A percentile compares a stretch with the other conserved stretches of the same genome.
phyloP scores from a whole-genome alignment of 1,139 yeast species.

The Sugiyamaella japonica region DNA sequence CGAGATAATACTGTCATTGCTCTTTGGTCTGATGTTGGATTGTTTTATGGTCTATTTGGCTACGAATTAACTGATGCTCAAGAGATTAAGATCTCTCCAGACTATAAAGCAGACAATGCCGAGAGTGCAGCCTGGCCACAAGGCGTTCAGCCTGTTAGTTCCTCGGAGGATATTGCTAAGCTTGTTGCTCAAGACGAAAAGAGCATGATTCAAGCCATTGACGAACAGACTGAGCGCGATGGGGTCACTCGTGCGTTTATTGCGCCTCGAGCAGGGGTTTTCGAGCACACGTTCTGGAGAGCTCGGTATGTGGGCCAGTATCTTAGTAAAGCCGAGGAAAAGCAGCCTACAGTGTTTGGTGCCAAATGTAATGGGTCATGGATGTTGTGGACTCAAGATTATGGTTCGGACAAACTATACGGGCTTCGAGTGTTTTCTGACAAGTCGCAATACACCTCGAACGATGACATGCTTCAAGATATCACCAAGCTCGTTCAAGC shows the following conservation, averaged over 20 bases:
- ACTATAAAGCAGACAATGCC: conserved; percentile 11
- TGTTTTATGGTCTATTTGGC: conserved; percentile 60
- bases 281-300: conserved; percentile 48
- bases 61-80: conserved; percentile 44
- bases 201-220: conserved; percentile 33
- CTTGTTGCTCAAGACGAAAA: conserved; percentile 39
- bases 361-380: conserved; percentile 38
- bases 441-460: conserved; percentile 16
- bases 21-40: conserved; percentile 73
- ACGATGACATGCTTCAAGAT: conserved; percentile 20
- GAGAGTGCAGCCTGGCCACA: conserved; percentile 18
- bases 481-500: conserved; percentile 30
- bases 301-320: conserved; percentile 42
- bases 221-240: conserved; percentile 36
- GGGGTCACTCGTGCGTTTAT: conserved; percentile 39
- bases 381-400: conserved; percentile 51
- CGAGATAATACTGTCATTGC: conserved; percentile 47
- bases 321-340: conserved; percentile 18
- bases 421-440: conserved; percentile 35
- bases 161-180: conserved; percentile 40
- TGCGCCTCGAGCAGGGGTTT: conserved; percentile 43
- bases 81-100: conserved; percentile 32
- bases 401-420: conserved; percentile 42
- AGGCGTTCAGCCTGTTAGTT: conserved; percentile 35
- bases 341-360: conserved; percentile 39